Percentiles rank a stretch among this genome's conserved stretches.
phyloP scores from a whole-genome alignment of 495 filamentous ascomycete genomes.

The Penicillium odoratum region DNA sequence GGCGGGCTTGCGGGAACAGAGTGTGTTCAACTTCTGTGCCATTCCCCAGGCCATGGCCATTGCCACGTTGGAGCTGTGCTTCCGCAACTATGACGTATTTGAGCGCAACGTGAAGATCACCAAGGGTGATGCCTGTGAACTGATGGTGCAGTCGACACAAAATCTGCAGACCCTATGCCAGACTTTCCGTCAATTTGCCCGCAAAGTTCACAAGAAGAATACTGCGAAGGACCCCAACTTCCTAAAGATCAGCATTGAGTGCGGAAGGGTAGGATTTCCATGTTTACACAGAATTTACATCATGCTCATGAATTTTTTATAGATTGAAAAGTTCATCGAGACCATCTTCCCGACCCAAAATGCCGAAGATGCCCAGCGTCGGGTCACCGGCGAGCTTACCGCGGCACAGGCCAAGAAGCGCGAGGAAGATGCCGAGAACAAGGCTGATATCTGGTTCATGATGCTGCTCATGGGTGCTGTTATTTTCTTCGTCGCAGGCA shows the following conservation, averaged over 20 bases:
- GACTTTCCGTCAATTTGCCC: slow-evolving; percentile 71
- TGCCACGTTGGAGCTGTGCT: slow-evolving; percentile 85
- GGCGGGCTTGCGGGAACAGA: slow-evolving; percentile 92
- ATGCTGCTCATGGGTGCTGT: slow-evolving; percentile 59
- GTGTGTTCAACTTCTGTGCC: slow-evolving; percentile 98
- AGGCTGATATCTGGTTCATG: slow-evolving; percentile 63
- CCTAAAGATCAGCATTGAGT: slow-evolving; percentile 86
- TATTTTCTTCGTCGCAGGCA: slow-evolving; percentile 56
- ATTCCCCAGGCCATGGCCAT: slow-evolving; percentile 99
- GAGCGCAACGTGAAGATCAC: slow-evolving; percentile 91
- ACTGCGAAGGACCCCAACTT: slow-evolving; percentile 92
- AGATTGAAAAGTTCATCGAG: slow-evolving; percentile 99
- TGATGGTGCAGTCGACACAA: slow-evolving; percentile 91
- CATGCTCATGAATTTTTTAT: slow-evolving; percentile 22
- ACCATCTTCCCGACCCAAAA: slow-evolving; percentile 81
- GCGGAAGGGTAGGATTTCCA: slow-evolving; percentile 68
- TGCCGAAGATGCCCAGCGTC: slow-evolving; percentile 46
- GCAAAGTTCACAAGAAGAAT: slow-evolving; percentile 91
- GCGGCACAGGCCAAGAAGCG: slow-evolving; percentile 46
- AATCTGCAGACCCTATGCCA: slow-evolving; percentile 79
- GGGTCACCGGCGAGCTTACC: slow-evolving; percentile 37
- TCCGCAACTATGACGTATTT: slow-evolving; percentile 89
- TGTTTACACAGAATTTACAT: background rate
- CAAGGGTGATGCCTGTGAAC: slow-evolving; percentile 85
- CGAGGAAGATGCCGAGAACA: slow-evolving; percentile 50